phyloP scores from a whole-genome alignment of 139 green algal species.

The Pleodorina starrii region DNA sequence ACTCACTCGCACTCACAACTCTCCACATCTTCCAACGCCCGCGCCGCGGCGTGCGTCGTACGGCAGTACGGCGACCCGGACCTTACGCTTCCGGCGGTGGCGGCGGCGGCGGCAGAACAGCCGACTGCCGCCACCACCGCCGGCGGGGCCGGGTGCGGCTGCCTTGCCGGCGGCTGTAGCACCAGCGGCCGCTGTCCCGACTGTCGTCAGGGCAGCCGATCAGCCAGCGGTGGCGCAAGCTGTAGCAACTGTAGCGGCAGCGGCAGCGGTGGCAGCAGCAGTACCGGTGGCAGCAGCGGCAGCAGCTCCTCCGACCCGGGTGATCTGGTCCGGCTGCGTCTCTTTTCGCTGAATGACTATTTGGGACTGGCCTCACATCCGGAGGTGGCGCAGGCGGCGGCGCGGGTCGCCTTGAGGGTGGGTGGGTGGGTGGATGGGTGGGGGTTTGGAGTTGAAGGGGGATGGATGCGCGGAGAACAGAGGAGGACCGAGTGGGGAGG shows the following conservation, averaged over 20 bases:
- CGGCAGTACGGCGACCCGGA: background rate
- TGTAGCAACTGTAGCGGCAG: background rate
- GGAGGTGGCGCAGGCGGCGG: constrained; percentile 75
- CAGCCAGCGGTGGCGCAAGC: background rate
- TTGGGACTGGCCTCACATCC: constrained; percentile 91
- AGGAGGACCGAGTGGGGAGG: too few species aligned
- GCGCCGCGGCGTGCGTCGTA: background rate
- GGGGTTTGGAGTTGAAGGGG: too few species aligned
- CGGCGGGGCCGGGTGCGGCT: too few species aligned
- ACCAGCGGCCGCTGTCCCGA: too few species aligned
- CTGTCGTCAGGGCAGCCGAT: too few species aligned
- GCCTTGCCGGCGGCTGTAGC: too few species aligned
- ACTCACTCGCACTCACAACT: too few species aligned
- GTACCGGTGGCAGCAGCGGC: background rate
- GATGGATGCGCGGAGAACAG: too few species aligned
- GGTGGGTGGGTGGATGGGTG: background rate
- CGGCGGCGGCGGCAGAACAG: background rate
- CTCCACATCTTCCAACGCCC: too few species aligned
- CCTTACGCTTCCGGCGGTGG: background rate
- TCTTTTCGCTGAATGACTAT: constrained; percentile 97
- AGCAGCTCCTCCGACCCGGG: background rate
- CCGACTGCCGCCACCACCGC: too few species aligned
- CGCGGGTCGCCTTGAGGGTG: constrained; percentile 57
- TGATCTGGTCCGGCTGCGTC: constrained; percentile 63
- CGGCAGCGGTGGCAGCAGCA: background rate